These are phyloP conservation scores for Hymenoscyphus fraxineus DNA, from an alignment of 2,329 filamentous ascomycete genomes.

Conservation along the genomic window DNA sequence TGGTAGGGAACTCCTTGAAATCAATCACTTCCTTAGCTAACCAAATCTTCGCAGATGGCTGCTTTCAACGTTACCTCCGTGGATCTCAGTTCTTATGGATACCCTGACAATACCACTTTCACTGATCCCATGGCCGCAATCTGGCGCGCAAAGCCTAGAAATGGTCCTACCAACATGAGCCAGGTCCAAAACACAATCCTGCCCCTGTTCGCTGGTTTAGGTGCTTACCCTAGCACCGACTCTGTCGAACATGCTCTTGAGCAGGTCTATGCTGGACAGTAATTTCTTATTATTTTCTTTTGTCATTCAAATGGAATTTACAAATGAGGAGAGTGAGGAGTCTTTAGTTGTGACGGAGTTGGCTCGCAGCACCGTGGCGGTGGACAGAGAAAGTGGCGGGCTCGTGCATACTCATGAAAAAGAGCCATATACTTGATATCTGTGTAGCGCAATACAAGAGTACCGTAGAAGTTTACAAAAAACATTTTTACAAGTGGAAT, in stretches of 20 bases:
- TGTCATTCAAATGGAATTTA: not conserved
- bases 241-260: constrained; percentile 12
- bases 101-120: constrained; percentile 24
- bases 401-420: too few relatives aligned
- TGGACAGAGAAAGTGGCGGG: too few relatives aligned
- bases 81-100: constrained; percentile 19
- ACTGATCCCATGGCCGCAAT: constrained; percentile 25
- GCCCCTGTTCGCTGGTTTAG: constrained; percentile 18
- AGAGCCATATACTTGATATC: too few relatives aligned
- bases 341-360: not conserved
- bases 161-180: constrained; percentile 12
- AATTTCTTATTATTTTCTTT: not conserved
- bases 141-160: constrained; percentile 24
- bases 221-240: constrained; percentile 22
- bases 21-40: not conserved
- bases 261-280: constrained; percentile 6
- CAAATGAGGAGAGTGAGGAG: not conserved
- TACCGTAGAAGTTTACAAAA: too few relatives aligned
- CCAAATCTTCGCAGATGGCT: constrained; percentile 2
- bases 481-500: too few relatives aligned
- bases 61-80: constrained; percentile 27
- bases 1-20: constrained; percentile 14
- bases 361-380: not conserved
- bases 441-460: too few relatives aligned
- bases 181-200: constrained; percentile 14